Percentiles rank a stretch among this genome's conserved stretches.
Evolutionary conservation across 179 eudicot species (phyloP).

Genomic region (Actinidia arguta): DNA sequence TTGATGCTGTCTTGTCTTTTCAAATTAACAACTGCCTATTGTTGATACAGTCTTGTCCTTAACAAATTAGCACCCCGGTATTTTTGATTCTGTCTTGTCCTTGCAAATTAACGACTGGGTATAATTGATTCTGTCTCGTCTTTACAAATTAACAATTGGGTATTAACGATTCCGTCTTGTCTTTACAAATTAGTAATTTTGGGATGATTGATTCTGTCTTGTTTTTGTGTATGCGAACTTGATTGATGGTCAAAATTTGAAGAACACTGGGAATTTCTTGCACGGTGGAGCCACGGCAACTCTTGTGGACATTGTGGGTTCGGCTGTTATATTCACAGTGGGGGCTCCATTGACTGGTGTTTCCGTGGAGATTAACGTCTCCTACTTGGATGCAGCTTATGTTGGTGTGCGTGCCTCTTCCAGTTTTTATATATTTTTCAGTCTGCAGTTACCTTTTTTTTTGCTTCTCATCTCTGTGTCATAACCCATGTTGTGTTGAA

Average conservation of each 20-base stretch:
- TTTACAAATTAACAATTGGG: too few species aligned
- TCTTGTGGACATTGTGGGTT: slow-evolving; percentile 63
- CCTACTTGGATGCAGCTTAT: slow-evolving; percentile 79
- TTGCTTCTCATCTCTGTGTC: background rate
- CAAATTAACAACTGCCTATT: too few species aligned
- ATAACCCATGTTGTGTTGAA: background rate
- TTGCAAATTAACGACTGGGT: too few species aligned
- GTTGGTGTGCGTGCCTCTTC: slow-evolving; percentile 46
- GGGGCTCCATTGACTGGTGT: slow-evolving; percentile 63
- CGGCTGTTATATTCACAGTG: slow-evolving; percentile 60
- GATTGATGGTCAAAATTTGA: background rate
- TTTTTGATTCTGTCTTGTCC: background rate
- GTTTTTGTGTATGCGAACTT: background rate
- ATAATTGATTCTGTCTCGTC: too few species aligned
- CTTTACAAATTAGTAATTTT: too few species aligned
- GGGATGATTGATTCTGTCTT: too few species aligned
- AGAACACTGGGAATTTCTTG: slow-evolving; percentile 31
- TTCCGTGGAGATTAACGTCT: slow-evolving; percentile 87
- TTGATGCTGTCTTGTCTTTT: background rate
- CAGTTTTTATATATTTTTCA: background rate
- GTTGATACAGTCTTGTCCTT: too few species aligned
- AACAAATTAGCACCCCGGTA: too few species aligned
- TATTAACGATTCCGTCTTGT: too few species aligned
- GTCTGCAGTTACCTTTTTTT: background rate
- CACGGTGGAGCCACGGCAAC: slow-evolving; percentile 25